Base-by-base conservation (phyloP, 192 early-diverging fungal genomes). In the Umbelopsis sp. region DNA sequence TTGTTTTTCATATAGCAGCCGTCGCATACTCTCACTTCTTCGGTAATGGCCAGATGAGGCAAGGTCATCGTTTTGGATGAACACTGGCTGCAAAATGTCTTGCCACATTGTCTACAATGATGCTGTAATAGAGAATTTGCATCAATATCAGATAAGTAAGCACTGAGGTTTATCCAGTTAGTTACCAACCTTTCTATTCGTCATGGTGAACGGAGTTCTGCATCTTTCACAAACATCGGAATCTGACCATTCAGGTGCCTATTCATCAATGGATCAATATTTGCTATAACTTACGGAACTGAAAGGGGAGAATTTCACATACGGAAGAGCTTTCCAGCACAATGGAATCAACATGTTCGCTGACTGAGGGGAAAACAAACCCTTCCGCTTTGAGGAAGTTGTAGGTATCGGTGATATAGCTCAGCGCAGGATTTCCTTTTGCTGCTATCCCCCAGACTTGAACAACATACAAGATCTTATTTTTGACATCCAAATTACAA, bases 181-280 rank as follows among this genome's bases (percentile, higher is more conserved):
- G 26, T 53, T 25, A 9, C n/a, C 41, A 74, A 83, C 81, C 76
- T 98, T 98, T 69, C 98, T 88, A 79, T 96, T 98, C 45, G 96
- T 94, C 3, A 95, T 83, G 20, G 97, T 98, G 73, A 99, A 99
- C 10, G 82, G 72, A 1, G 94, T 93, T 65, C 98, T 87, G 79
- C 98, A 99, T 50, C 98, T 89, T 83, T 91, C 92, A 80, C 98
- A 99, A 12, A 95, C 89, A 70, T 95, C 91, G 45, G 91, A 93
- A 75, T 98, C 97, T 9, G 92, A 91, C 98, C 98, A 99, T 74
- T 95, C 96, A 31, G 98, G 97, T 26, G 98, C 90, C 93, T 95
- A 76, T 24, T 51, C 38, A 53, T 26, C 22, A 5, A 22, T 10
- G 12, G 31, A 31, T 56, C 5, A 56, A 3, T 17, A 32, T 62